Conservation (phyloP, 2,329 filamentous ascomycete species). For the Fusarium phyllophilum region DNA sequence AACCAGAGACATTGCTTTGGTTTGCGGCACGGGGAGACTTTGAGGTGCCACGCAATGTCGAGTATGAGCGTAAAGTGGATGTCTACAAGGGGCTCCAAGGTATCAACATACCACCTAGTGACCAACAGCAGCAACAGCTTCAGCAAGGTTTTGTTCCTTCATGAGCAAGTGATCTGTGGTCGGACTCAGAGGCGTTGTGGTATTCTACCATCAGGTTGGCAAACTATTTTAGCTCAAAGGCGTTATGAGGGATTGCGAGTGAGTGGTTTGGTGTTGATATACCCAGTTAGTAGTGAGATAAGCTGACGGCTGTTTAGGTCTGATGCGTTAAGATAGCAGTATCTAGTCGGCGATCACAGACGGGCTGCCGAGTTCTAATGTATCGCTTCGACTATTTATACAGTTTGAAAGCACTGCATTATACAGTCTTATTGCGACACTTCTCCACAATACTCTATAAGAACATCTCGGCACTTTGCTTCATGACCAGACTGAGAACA, state of each 20-base stretch:
- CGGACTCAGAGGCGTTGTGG: neutral
- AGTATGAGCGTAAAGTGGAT: slow-evolving; percentile 52
- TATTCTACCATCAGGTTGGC: neutral
- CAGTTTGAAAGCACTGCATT: neutral
- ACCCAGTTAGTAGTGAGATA: slow-evolving; percentile 10
- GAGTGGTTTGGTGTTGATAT: slow-evolving; percentile 17
- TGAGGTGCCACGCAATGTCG: slow-evolving; percentile 57
- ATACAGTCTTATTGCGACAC: neutral
- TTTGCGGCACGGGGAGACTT: slow-evolving; percentile 57
- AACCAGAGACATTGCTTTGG: slow-evolving; percentile 61
- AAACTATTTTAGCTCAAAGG: neutral
- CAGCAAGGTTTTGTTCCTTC: slow-evolving; percentile 26
- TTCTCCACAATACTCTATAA: neutral
- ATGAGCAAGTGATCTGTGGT: neutral
- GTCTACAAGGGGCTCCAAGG: slow-evolving; percentile 49
- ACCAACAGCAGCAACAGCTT: slow-evolving; percentile 2
- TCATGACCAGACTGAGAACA: neutral
- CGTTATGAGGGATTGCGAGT: neutral
- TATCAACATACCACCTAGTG: slow-evolving; percentile 47
- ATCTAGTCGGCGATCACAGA: neutral
- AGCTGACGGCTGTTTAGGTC: slow-evolving; percentile 26
- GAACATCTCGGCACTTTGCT: neutral
- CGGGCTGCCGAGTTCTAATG: neutral
- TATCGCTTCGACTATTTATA: too few species aligned
- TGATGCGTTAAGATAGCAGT: neutral